These are phyloP conservation scores for Oleoguttula mirabilis DNA, from an alignment of 495 filamentous ascomycete genomes.

Conservation along the genomic window DNA sequence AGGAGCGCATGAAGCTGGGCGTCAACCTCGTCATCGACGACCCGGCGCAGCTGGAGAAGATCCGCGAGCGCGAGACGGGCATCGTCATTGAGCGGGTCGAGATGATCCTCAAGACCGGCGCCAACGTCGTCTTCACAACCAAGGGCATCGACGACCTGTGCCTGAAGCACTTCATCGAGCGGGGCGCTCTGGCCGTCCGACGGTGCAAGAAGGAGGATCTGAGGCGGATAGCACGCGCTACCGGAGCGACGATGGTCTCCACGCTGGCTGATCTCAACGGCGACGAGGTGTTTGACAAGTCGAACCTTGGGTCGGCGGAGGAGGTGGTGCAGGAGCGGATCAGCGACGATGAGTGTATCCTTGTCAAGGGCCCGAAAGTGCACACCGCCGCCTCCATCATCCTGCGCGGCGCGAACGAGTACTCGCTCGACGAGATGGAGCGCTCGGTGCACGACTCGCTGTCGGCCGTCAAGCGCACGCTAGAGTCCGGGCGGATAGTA, in stretches of 20 bases:
- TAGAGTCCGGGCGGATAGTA: conserved; percentile 94
- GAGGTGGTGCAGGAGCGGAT: conserved; percentile 95
- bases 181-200: conserved; percentile 88
- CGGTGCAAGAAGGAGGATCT: conserved; percentile 99
- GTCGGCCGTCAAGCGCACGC: conserved; percentile 89
- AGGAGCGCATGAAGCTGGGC: conserved; percentile 96
- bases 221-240: conserved; percentile 88
- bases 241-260: conserved; percentile 83
- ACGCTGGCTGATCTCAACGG: conserved; percentile 92
- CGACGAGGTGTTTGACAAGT: conserved; percentile 90
- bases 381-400: conserved; percentile 93
- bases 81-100: conserved; percentile 92
- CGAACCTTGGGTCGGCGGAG: conserved; percentile 78
- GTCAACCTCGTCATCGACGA: conserved; percentile 98
- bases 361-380: conserved; percentile 89
- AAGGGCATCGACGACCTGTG: conserved; percentile 97
- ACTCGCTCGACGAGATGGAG: conserved; percentile 97
- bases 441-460: conserved; percentile 93
- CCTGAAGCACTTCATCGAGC: conserved; percentile 89
- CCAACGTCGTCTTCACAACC: conserved; percentile 91
- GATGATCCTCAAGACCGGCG: conserved; percentile 94
- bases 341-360: conserved; percentile 96
- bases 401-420: conserved; percentile 91
- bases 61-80: conserved; percentile 77
- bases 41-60: conserved; percentile 92